Evolutionary conservation across 257 asterid species (phyloP).

Genomic region (Cruciata laevipes): DNA sequence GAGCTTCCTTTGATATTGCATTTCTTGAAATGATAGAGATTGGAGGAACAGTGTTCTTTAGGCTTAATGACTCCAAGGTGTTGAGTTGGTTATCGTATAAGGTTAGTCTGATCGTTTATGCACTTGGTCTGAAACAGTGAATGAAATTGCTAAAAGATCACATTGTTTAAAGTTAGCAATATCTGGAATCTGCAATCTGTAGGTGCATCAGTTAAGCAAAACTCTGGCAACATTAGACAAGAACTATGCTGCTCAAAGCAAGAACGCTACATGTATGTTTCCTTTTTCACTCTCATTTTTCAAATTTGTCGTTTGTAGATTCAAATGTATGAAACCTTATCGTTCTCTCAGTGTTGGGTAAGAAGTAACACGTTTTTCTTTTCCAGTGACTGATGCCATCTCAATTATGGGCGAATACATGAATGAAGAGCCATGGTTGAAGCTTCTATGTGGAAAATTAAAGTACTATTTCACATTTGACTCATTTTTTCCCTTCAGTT

Average conservation of each 20-base stretch:
- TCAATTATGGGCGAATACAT: conserved; percentile 80
- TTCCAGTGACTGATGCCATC: conserved; percentile 60
- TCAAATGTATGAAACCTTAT: neutral
- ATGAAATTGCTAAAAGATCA: neutral
- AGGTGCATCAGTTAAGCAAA: conserved; percentile 64
- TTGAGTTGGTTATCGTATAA: conserved; percentile 73
- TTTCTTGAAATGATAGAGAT: conserved; percentile 44
- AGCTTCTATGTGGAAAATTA: conserved; percentile 57
- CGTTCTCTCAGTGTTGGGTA: neutral
- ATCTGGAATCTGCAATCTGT: conserved; percentile 16
- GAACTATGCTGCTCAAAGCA: conserved; percentile 75
- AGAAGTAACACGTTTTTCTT: conserved; percentile 17
- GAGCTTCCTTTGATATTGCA: neutral
- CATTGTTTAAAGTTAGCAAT: neutral
- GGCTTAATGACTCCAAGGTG: conserved; percentile 88
- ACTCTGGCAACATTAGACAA: conserved; percentile 65
- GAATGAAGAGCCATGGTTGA: conserved; percentile 86
- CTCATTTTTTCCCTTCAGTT: conserved; percentile 3
- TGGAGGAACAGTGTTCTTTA: conserved; percentile 68
- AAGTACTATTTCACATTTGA: conserved; percentile 30
- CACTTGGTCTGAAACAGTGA: conserved; percentile 1
- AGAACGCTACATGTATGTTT: conserved; percentile 64
- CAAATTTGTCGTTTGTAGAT: neutral
- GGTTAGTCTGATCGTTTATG: conserved; percentile 40
- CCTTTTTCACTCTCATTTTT: neutral